phyloP scores from a whole-genome alignment of 2,329 filamentous ascomycete genomes.

The Epichloe aotearoae region DNA sequence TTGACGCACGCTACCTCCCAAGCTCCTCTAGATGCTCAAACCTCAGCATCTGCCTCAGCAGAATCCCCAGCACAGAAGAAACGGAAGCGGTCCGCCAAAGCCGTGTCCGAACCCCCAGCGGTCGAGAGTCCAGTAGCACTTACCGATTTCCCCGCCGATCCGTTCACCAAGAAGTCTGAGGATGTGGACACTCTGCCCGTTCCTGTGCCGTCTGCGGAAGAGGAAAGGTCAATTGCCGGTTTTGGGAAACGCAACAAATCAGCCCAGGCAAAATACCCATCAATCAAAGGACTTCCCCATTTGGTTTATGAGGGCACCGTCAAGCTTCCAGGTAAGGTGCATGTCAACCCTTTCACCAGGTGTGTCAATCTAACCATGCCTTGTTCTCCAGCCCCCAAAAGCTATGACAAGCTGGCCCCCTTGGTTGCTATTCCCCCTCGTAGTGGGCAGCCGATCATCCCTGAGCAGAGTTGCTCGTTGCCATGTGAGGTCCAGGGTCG shows the following conservation, averaged over 20 bases:
- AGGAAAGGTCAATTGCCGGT: slow-evolving; percentile 22
- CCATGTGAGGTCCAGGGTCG: slow-evolving; percentile 31
- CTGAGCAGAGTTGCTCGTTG: slow-evolving; percentile 24
- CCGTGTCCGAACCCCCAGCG: not conserved
- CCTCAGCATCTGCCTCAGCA: slow-evolving; percentile 4
- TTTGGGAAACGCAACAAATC: slow-evolving; percentile 25
- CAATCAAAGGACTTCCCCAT: slow-evolving; percentile 25
- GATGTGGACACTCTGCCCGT: slow-evolving; percentile 20
- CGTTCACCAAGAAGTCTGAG: slow-evolving; percentile 18
- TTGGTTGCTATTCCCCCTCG: slow-evolving; percentile 27
- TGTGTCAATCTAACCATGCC: not conserved
- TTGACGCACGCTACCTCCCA: slow-evolving; percentile 1
- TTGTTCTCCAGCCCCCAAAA: slow-evolving; percentile 22
- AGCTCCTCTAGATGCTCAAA: not conserved
- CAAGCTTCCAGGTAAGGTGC: slow-evolving; percentile 22
- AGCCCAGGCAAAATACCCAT: slow-evolving; percentile 24
- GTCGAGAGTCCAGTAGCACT: slow-evolving; percentile 7
- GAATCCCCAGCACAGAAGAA: slow-evolving; percentile 22
- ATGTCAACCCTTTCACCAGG: not conserved
- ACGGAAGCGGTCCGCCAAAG: slow-evolving; percentile 22
- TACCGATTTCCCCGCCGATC: slow-evolving; percentile 18
- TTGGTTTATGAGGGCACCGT: slow-evolving; percentile 24
- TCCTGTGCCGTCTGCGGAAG: slow-evolving; percentile 20
- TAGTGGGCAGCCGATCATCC: slow-evolving; percentile 25
- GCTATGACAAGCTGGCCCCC: slow-evolving; percentile 29